phyloP scores from a whole-genome alignment of 495 filamentous ascomycete species.

The Alectoria sarmentosa region DNA sequence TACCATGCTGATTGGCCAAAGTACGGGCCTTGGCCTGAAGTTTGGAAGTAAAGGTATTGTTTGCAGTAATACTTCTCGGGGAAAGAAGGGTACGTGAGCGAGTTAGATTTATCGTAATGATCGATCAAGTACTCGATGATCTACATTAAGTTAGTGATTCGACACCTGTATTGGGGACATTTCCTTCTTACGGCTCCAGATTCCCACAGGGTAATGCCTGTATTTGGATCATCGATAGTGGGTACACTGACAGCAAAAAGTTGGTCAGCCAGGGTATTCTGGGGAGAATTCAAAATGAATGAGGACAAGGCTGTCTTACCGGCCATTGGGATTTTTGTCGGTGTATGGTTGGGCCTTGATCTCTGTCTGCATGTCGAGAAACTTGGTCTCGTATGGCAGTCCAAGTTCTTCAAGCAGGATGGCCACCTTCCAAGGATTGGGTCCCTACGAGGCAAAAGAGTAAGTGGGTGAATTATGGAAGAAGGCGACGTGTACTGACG shows the following conservation, averaged over 20 bases:
- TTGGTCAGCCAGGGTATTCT: slow-evolving; percentile 20
- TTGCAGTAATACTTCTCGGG: no score
- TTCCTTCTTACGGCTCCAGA: no score
- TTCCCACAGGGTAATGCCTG: no score
- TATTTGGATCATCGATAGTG: no score
- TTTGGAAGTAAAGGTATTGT: no score
- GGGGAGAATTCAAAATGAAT: neutral
- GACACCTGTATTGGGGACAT: no score
- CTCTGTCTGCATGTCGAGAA: slow-evolving; percentile 5
- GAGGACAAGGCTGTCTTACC: slow-evolving; percentile 35
- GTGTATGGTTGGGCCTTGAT: slow-evolving; percentile 48
- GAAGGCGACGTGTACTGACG: neutral
- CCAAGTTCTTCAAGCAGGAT: slow-evolving; percentile 58
- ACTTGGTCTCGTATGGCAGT: slow-evolving; percentile 45
- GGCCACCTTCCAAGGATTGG: slow-evolving; percentile 61
- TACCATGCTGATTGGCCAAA: slow-evolving; percentile 51
- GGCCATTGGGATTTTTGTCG: slow-evolving; percentile 66
- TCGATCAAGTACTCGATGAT: no score
- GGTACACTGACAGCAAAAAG: no score
- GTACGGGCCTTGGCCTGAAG: no score
- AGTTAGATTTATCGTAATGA: no score
- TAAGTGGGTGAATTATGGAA: neutral
- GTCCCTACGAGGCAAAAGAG: slow-evolving; percentile 29
- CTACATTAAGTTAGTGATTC: no score
- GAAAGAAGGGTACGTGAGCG: no score